Base-by-base conservation (phyloP, 2,329 filamentous ascomycete species). In the Coniochaeta sp. region DNA sequence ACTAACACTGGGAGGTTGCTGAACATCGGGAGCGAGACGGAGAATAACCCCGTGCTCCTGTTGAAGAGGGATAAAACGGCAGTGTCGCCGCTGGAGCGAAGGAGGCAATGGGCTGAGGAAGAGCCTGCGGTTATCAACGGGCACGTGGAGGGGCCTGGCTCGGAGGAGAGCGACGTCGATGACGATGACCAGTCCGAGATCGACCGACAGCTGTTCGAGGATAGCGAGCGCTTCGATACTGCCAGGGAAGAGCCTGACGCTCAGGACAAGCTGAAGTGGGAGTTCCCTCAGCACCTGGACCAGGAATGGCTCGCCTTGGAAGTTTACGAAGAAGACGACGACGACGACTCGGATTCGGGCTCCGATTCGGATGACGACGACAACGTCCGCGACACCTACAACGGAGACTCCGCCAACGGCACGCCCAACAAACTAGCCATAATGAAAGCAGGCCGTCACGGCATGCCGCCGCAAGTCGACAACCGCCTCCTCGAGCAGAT, bases 261-360 rank as follows among this genome's bases (percentile, higher is more conserved):
- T 40, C 61, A 53, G 58, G 65, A 35, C 58, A 53, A 48, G 16
- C 51, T 10, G 18, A 56, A 71, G 7, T 86, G 82, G 78, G 72
- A 73, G 10, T 71, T 95, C 3, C 89, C 90, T 1, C 75, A 77
- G 1, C 86, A 91, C 54, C 73, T 96, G 0, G 91, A 96, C 58
- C 83, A 87, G 0, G 91, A 95, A 67, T 96, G 91, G 91, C 81
- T 96, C 57, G 91, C 91, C 0, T 82, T 96, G 14, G 90, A 96
- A 64, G 88, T 96, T 1, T 94, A 86, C 63, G 28, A 75, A 2
- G 59, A 57, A 3, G 61, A 62, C 6, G 57, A 59, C 10, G 71
- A 71, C 13, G 56, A 53, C 18, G 59, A 53, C 5, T 55, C 56
- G 1, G 50, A 50, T 26, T 32, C n/a, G 30, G 30, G 30, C 9